Evolutionary conservation across 495 filamentous ascomycete genomes (phyloP).

Genomic region (Neurospora sp.): DNA sequence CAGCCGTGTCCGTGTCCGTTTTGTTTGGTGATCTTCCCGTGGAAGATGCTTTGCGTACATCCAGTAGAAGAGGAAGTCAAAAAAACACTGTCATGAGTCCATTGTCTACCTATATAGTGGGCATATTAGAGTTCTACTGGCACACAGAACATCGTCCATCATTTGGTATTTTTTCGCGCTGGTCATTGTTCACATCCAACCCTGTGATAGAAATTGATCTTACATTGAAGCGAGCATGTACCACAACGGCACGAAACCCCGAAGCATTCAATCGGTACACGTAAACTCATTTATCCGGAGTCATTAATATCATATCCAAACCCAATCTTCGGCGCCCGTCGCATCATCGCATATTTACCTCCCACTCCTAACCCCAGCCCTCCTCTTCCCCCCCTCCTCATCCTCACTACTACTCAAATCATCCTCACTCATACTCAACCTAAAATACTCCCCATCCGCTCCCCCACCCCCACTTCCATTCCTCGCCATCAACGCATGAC

Average conservation of each 20-base stretch:
- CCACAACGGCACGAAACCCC: not conserved
- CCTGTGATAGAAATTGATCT: not conserved
- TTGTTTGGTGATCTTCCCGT: not conserved
- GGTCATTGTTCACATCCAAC: not conserved
- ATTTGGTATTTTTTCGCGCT: not conserved
- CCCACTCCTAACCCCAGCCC: not conserved
- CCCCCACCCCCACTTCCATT: not conserved
- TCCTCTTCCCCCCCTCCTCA: slow-evolving; percentile 3
- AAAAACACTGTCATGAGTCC: too few species aligned
- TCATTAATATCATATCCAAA: not conserved
- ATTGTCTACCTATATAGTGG: too few species aligned
- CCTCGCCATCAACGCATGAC: slow-evolving; percentile 5
- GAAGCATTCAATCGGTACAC: not conserved
- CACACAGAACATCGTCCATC: not conserved
- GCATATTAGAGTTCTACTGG: not conserved
- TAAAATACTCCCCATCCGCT: slow-evolving; percentile 14
- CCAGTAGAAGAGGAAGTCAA: not conserved
- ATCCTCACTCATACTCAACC: slow-evolving; percentile 20
- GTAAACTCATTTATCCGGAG: not conserved
- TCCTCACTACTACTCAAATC: slow-evolving; percentile 12
- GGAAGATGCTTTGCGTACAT: not conserved
- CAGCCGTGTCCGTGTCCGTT: not conserved
- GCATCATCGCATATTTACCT: not conserved
- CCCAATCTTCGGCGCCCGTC: accelerated
- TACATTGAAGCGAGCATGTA: not conserved